Percentiles rank a stretch among this genome's conserved stretches.
These are phyloP conservation scores for Stentor roeselii DNA, from an alignment of 73 alveolate genomes.

Conservation along the genomic window DNA sequence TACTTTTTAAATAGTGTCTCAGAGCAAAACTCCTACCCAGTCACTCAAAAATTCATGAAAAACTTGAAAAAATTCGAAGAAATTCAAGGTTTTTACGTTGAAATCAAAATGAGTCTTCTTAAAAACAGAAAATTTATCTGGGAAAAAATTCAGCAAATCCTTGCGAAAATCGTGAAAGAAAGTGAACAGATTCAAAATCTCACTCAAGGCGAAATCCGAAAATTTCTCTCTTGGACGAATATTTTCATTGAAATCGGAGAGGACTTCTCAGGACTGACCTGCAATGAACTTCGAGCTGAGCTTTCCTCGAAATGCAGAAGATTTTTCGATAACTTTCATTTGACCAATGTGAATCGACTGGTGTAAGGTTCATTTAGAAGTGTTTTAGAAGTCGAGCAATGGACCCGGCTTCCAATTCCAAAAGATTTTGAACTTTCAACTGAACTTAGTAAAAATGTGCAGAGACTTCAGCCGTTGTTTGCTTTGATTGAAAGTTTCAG, in stretches of 20 bases:
- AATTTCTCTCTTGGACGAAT: neutral
- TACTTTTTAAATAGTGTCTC: neutral
- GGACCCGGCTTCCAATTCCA: slow-evolving; percentile 10
- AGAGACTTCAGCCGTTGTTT: too few relatives aligned
- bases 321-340: neutral
- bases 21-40: neutral
- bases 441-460: neutral
- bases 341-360: neutral
- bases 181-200: neutral
- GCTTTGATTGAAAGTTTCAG: neutral
- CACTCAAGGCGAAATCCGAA: neutral
- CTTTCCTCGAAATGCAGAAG: neutral
- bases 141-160: slow-evolving; percentile 21
- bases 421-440: slow-evolving; percentile 7
- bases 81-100: neutral
- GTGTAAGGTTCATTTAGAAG: neutral
- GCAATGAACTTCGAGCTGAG: neutral
- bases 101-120: neutral
- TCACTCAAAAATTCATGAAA: neutral
- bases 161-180: neutral
- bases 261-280: slow-evolving; percentile 9
- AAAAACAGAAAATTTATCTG: slow-evolving; percentile 15
- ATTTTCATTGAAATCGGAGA: slow-evolving; percentile 17
- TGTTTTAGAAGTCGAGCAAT: slow-evolving; percentile 4
- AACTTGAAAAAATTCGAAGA: neutral